phyloP scores from a whole-genome alignment of 1,139 yeast genomes.

The Blastobotrys capitulatus region DNA sequence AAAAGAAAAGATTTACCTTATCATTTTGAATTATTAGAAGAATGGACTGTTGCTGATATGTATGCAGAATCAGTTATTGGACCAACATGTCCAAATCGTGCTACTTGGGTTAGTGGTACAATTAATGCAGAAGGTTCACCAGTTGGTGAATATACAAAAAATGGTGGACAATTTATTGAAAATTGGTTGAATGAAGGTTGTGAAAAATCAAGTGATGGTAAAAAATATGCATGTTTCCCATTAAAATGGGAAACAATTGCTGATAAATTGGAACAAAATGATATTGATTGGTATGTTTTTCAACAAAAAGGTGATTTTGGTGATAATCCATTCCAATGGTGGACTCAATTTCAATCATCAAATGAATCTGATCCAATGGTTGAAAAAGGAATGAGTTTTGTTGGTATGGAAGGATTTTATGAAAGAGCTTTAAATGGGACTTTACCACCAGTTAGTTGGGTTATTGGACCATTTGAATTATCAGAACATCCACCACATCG shows the following conservation, averaged over 20 bases:
- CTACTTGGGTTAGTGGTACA: constrained; percentile 26
- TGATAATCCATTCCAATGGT: constrained; percentile 26
- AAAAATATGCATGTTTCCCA: constrained; percentile 23
- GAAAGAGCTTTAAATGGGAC: constrained; percentile 23
- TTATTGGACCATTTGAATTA: constrained; percentile 25
- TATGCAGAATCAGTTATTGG: constrained; percentile 26
- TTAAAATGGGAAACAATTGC: constrained; percentile 26
- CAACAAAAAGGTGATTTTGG: constrained; percentile 26
- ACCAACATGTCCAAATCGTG: constrained; percentile 27
- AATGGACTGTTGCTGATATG: constrained; percentile 27
- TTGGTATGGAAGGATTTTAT: constrained; percentile 22
- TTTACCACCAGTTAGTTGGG: constrained; percentile 26
- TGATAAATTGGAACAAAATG: constrained; percentile 22
- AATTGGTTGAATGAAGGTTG: constrained; percentile 23
- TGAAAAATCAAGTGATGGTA: constrained; percentile 17
- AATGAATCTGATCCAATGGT: constrained; percentile 17
- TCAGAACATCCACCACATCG: constrained; percentile 25
- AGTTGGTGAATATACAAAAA: constrained; percentile 13
- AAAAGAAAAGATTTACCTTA: constrained; percentile 23
- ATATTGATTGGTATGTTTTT: constrained; percentile 25
- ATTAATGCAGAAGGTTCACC: constrained; percentile 19
- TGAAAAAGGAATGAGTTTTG: constrained; percentile 21
- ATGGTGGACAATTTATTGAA: constrained; percentile 27
- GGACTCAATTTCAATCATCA: constrained; percentile 21
- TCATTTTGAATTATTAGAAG: constrained; percentile 24